Evolutionary conservation across 805 yeast species (phyloP), one percentile per base, ranked within the genome.

Genomic region (Saccharomyces mikatae): DNA sequence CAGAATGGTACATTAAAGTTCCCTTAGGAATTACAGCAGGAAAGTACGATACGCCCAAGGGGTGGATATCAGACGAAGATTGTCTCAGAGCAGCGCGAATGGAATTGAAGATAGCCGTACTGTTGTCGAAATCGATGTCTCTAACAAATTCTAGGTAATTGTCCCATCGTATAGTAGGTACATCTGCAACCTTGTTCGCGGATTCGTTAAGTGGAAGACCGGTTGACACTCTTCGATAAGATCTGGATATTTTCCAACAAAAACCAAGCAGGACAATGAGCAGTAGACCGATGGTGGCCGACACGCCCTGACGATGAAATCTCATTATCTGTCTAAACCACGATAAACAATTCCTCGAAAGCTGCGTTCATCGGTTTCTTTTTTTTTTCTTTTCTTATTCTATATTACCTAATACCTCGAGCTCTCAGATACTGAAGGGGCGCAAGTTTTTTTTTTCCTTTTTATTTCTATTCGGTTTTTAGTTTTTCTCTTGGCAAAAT

Each of bases 11-110:
- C 51, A 83, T 61, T 41, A 79, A 60, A 0, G 87, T 81, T 3
- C 84, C 84, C 47, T 78, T 73, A 0, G 87, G 86, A 26, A 83
- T 72, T 53, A 75, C 76, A 1, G 84, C 87, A 0, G 88, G 86
- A 46, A 82, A 74, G 57, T 75, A 80, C 5, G 80, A 73, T 21
- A 83, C 81, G 3, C 86, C 81, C 13, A 76, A 74, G 0, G 88
- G 86, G 50, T 76, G 71, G 29, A 81, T 59, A 63, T 80, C 80
- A 13, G 80, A 69, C 49, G 76, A 75, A 51, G 78, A 77, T 56
- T 79, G 80, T 58, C 78, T 80, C 52, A 80, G 63, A 0, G 81
- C 83, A 44, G 79, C 77, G 51, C 78, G 70, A 13, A 83, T 74
- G 2, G 83, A 74, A 59, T 80, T 81, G 68, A 83, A 82, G 1